Base-by-base conservation (phyloP, 257 asterid species). In the Cynanchum wilfordii region DNA sequence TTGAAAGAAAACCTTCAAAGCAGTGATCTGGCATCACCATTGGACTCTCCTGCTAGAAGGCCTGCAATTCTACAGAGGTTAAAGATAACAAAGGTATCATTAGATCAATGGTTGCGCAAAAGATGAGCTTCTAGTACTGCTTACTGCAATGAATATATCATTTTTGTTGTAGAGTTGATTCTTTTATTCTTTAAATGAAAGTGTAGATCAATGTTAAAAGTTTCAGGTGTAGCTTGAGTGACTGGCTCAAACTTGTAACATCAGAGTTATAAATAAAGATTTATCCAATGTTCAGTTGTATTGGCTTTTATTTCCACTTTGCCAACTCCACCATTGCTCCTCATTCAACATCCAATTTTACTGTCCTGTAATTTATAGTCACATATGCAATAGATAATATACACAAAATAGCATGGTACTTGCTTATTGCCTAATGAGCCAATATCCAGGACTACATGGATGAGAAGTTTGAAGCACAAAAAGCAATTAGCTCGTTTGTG, bases 31-130 rank as follows among this genome's bases (percentile, higher is more conserved):
- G 60, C 74, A 68, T 71, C 74, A 62, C 62, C 83, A 58, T 67
- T 77, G 60, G 78, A 74, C 63, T 82, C 89, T 80, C 81, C 89
- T 56, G 77, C 96, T 12, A 84, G 98, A 80, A 89, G 96, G 73
- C 98, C 98, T 56, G 72, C 80, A 68, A 75, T 81, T 80, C 79
- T 88, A 50, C 95, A 78, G 52, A 86, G 92, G 80, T 76, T 93
- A 75, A 87, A 79, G 82, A 86, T 91, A 40, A 80, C 89, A 8
- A 84, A 81, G 77, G 82, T 85, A 78, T 93, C 96, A 20, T 76
- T 91, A 80, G 75, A 78, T 72, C 84, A 58, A 57, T 93, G 98
- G 98, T 75, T 93, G 80, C 88, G 58, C 76, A 87, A 86, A 65
- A 84, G 70, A 78, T 56, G 65, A 29, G 78, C 74, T 54, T 69